Evolutionary conservation across 768 basidiomycete genomes (phyloP).

Genomic region (Phylloporus arenicola): DNA sequence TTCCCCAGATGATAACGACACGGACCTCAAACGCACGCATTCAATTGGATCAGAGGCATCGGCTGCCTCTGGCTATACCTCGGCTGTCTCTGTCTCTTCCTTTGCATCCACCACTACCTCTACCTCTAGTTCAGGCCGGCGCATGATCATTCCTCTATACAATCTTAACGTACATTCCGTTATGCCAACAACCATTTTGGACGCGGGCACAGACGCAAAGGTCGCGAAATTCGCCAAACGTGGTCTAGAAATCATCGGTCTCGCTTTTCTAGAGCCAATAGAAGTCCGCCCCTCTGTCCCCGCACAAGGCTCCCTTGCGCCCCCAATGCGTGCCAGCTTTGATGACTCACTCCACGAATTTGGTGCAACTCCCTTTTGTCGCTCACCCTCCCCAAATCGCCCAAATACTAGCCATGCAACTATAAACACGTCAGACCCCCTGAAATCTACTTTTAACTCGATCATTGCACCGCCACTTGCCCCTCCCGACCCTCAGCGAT

Average conservation of each 20-base stretch:
- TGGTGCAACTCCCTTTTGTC: conserved; percentile 10
- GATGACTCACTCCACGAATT: conserved; percentile 21
- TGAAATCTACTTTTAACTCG: conserved; percentile 15
- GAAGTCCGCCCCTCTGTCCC: conserved; percentile 52
- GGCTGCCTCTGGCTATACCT: conserved; percentile 45
- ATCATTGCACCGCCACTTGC: conserved; percentile 10
- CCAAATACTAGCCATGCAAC: conserved; percentile 3
- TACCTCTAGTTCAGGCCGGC: conserved; percentile 45
- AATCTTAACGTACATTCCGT: conserved; percentile 87
- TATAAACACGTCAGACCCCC: background rate
- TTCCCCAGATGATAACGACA: conserved; percentile 26
- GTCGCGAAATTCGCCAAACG: conserved; percentile 72
- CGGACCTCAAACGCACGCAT: conserved; percentile 25
- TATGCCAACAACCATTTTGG: conserved; percentile 78
- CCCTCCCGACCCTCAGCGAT: conserved; percentile 26
- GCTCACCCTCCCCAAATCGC: conserved; percentile 8
- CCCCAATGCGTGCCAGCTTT: conserved; percentile 26
- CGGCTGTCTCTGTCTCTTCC: conserved; percentile 38
- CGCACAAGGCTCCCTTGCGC: conserved; percentile 8
- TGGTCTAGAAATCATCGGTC: conserved; percentile 71
- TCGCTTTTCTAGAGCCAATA: conserved; percentile 74
- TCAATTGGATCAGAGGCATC: conserved; percentile 50
- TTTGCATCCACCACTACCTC: conserved; percentile 39
- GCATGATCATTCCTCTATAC: conserved; percentile 80
- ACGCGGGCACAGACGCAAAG: conserved; percentile 85